These are phyloP conservation scores for Tetracentron sinense DNA, from an alignment of 164 flowering plant species.

Conservation along the genomic window DNA sequence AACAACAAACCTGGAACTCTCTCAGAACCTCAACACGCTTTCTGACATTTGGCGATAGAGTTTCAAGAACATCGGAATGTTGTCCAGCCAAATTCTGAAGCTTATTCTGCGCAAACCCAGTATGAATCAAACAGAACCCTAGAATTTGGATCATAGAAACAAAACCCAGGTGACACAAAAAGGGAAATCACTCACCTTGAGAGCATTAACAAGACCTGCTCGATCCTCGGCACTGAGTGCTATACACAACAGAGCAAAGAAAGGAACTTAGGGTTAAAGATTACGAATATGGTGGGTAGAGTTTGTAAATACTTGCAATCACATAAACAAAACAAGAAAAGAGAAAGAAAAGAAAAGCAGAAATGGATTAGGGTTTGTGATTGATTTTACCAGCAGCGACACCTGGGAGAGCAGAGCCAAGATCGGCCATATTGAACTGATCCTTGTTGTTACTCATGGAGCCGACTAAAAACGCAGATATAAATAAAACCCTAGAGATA, in stretches of 20 bases:
- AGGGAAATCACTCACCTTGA: conserved; percentile 39
- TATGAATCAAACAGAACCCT: conserved; percentile 10
- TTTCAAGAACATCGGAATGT: conserved; percentile 53
- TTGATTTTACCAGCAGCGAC: conserved; percentile 20
- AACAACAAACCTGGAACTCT: conserved; percentile 53
- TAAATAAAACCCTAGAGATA: conserved; percentile 26
- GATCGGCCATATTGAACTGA: conserved; percentile 49
- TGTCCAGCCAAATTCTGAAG: conserved; percentile 60
- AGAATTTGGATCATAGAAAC: conserved; percentile 1
- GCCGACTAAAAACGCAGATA: neutral
- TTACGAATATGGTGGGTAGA: too few relatives aligned
- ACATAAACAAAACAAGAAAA: neutral
- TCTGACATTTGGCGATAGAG: conserved; percentile 50
- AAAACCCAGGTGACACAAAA: neutral
- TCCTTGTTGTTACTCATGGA: conserved; percentile 44
- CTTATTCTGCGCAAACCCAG: conserved; percentile 44
- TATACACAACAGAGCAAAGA: conserved; percentile 16
- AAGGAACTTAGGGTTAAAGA: neutral
- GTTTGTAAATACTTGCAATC: too few relatives aligned
- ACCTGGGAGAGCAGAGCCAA: conserved; percentile 30
- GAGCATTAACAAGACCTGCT: conserved; percentile 52
- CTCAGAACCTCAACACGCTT: conserved; percentile 70
- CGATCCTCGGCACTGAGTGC: conserved; percentile 57
- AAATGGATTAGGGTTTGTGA: neutral
- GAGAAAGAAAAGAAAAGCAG: neutral